These are phyloP conservation scores for Hypoxylon cercidicola DNA, from an alignment of 495 filamentous ascomycete genomes.

Conservation along the genomic window DNA sequence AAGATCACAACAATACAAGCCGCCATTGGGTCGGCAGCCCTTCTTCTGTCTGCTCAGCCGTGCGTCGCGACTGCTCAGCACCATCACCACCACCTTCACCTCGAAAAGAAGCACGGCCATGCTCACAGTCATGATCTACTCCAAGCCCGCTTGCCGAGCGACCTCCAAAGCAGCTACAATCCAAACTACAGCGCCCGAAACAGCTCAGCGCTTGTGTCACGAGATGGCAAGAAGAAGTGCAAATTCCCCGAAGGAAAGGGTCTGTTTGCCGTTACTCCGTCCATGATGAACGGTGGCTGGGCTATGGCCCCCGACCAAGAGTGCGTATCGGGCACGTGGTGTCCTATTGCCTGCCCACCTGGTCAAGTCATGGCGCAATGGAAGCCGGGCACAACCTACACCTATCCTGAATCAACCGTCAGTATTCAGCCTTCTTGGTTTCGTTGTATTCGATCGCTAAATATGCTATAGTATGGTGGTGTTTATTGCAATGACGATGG, in stretches of 20 bases:
- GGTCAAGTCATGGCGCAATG: slow-evolving; percentile 84
- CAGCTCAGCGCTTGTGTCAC: slow-evolving; percentile 38
- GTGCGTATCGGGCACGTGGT: slow-evolving; percentile 75
- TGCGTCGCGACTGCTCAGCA: slow-evolving; percentile 45
- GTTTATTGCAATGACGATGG: slow-evolving; percentile 77
- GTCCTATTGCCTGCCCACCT: slow-evolving; percentile 80
- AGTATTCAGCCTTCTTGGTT: slow-evolving; percentile 41
- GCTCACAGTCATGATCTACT: slow-evolving; percentile 31
- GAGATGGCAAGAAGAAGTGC: slow-evolving; percentile 63
- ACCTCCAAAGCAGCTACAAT: slow-evolving; percentile 24
- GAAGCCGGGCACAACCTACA: slow-evolving; percentile 75
- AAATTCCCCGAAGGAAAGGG: slow-evolving; percentile 74
- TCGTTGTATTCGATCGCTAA: slow-evolving; percentile 38
- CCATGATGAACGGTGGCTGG: slow-evolving; percentile 76
- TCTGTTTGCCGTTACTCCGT: slow-evolving; percentile 74
- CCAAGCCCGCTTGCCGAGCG: slow-evolving; percentile 18
- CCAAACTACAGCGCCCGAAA: slow-evolving; percentile 37
- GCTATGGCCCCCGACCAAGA: slow-evolving; percentile 82
- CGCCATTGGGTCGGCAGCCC: slow-evolving; percentile 59
- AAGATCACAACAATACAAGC: slow-evolving; percentile 60
- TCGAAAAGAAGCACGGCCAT: slow-evolving; percentile 40
- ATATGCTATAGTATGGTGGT: slow-evolving; percentile 71
- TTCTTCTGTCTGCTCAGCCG: slow-evolving; percentile 52
- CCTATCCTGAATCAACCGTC: slow-evolving; percentile 79
- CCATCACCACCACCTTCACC: slow-evolving; percentile 51